phyloP scores from a whole-genome alignment of 2,329 filamentous ascomycete species.

The Aspergillus brasiliensis region DNA sequence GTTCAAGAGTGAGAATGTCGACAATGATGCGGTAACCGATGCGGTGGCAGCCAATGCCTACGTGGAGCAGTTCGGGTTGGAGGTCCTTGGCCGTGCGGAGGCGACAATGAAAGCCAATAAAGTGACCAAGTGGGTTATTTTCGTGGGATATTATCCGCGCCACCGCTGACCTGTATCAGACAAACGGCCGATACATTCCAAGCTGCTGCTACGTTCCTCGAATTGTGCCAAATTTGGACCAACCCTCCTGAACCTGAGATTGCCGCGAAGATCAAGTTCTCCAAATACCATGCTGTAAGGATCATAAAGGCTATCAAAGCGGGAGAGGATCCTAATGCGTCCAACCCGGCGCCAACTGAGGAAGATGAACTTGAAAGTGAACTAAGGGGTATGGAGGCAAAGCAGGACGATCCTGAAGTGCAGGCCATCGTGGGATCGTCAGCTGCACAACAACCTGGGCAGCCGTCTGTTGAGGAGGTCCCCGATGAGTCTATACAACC shows the following conservation, averaged over 20 bases:
- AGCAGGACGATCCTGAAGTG: slow-evolving; percentile 67
- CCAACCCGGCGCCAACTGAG: slow-evolving; percentile 72
- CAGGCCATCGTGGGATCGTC: slow-evolving; percentile 52
- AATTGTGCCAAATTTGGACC: slow-evolving; percentile 79
- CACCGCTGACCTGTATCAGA: slow-evolving; percentile 46
- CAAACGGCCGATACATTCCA: slow-evolving; percentile 94
- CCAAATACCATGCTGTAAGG: slow-evolving; percentile 90
- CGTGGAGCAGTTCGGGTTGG: slow-evolving; percentile 88
- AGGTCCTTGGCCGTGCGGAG: slow-evolving; percentile 84
- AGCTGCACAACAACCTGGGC: slow-evolving; percentile 47
- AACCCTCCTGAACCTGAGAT: slow-evolving; percentile 72
- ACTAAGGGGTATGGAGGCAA: slow-evolving; percentile 47
- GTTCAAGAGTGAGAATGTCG: slow-evolving; percentile 71
- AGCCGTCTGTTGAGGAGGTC: slow-evolving; percentile 62
- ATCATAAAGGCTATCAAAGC: slow-evolving; percentile 90
- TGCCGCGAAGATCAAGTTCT: slow-evolving; percentile 87
- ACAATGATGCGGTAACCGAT: slow-evolving; percentile 82
- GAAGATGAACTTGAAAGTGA: slow-evolving; percentile 46
- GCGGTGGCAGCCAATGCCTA: slow-evolving; percentile 86
- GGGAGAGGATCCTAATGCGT: slow-evolving; percentile 86
- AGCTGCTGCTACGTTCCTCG: slow-evolving; percentile 88
- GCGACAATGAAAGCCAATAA: slow-evolving; percentile 79
- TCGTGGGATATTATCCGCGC: slow-evolving; percentile 10
- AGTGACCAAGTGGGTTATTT: slow-evolving; percentile 66
- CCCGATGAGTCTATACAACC: slow-evolving; percentile 60